phyloP scores from a whole-genome alignment of 2,329 filamentous ascomycete genomes.

The Arthroderma uncinatum region DNA sequence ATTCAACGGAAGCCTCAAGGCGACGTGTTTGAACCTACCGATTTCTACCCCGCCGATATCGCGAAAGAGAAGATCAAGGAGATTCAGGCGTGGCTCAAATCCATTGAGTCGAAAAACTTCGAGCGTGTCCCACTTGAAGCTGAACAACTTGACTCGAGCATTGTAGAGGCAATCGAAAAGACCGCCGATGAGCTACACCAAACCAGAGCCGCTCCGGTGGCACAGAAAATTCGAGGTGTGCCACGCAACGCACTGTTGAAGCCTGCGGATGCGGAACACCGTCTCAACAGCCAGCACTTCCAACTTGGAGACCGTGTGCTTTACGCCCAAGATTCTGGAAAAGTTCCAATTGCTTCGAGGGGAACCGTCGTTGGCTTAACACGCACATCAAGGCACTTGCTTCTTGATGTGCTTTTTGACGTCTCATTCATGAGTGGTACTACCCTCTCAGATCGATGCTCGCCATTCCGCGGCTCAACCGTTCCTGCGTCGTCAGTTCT shows the following conservation, averaged over 20 bases:
- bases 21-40: slow-evolving; percentile 70
- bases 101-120: slow-evolving; percentile 79
- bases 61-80: slow-evolving; percentile 80
- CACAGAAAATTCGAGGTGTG: slow-evolving; percentile 65
- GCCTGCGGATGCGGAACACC: slow-evolving; percentile 90
- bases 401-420: slow-evolving; percentile 90
- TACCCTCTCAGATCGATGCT: slow-evolving; percentile 77
- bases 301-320: slow-evolving; percentile 79
- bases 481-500: slow-evolving; percentile 79
- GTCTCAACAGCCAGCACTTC: slow-evolving; percentile 75
- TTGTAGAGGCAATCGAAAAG: slow-evolving; percentile 68
- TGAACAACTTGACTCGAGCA: slow-evolving; percentile 85
- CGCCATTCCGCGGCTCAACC: slow-evolving; percentile 86
- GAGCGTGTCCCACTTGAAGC: slow-evolving; percentile 94
- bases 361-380: slow-evolving; percentile 95
- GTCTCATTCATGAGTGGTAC: slow-evolving; percentile 95
- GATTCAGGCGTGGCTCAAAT: slow-evolving; percentile 86
- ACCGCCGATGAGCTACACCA: slow-evolving; percentile 56
- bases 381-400: slow-evolving; percentile 66
- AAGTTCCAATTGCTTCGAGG: slow-evolving; percentile 81
- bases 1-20: slow-evolving; percentile 77
- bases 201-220: slow-evolving; percentile 43
- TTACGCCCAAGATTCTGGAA: slow-evolving; percentile 84
- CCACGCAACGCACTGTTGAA: slow-evolving; percentile 81
- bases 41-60: slow-evolving; percentile 66